These are phyloP conservation scores for Trichoderma harzianum DNA, from an alignment of 2,329 filamentous ascomycete species.

Conservation along the genomic window DNA sequence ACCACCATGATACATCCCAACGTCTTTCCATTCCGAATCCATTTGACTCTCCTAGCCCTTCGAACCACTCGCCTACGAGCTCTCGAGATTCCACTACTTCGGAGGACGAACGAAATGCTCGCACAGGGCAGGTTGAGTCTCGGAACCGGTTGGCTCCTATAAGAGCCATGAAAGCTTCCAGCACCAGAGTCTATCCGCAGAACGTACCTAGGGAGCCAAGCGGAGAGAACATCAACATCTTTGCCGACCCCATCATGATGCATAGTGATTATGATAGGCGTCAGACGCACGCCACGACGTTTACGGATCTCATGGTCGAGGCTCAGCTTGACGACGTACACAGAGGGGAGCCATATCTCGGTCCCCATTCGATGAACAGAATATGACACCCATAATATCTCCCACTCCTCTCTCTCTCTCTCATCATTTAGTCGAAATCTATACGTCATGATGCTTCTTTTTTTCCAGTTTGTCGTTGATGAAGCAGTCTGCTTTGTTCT, in stretches of 20 bases:
- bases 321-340: slow-evolving; percentile 43
- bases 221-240: slow-evolving; percentile 51
- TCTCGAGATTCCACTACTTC: slow-evolving; percentile 24
- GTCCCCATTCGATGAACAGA: slow-evolving; percentile 35
- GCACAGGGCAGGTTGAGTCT: slow-evolving; percentile 26
- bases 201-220: slow-evolving; percentile 41
- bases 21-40: slow-evolving; percentile 36
- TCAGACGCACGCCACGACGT: slow-evolving; percentile 43
- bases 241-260: slow-evolving; percentile 46
- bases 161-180: slow-evolving; percentile 37
- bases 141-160: slow-evolving; percentile 35
- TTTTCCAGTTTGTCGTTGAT: not conserved
- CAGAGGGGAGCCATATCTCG: slow-evolving; percentile 39
- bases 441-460: not conserved
- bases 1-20: not conserved
- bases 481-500: not conserved
- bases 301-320: slow-evolving; percentile 52
- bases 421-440: not conserved
- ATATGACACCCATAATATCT: slow-evolving; percentile 22
- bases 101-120: slow-evolving; percentile 27
- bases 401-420: not conserved
- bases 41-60: slow-evolving; percentile 34
- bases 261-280: slow-evolving; percentile 23
- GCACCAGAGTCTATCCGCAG: slow-evolving; percentile 31
- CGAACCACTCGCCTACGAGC: slow-evolving; percentile 21